Conservation (phyloP, 192 early-diverging fungal genomes). For the Umbelopsis sp. region DNA sequence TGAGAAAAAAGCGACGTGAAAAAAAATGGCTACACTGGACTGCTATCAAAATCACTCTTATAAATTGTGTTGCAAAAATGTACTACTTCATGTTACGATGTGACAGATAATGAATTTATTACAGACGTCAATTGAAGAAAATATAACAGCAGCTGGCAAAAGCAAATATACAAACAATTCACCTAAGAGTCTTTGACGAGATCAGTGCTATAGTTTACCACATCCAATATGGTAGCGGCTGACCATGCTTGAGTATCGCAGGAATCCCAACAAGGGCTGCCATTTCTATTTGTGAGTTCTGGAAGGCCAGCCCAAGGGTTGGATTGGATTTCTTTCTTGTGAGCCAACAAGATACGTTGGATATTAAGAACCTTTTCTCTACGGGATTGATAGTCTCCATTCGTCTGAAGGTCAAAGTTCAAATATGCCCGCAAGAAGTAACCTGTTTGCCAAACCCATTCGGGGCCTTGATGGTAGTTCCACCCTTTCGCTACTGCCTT, state of each 20-base stretch:
- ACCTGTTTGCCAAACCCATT: constrained; percentile 95
- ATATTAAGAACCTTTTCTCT: constrained; percentile 60
- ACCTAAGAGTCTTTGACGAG: background rate
- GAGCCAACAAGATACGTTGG: constrained; percentile 71
- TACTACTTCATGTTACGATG: too few relatives aligned
- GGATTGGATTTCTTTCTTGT: constrained; percentile 74
- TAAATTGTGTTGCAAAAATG: too few relatives aligned
- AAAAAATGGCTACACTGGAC: background rate
- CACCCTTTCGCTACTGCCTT: constrained; percentile 89
- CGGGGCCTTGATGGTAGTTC: constrained; percentile 96
- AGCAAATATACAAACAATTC: background rate
- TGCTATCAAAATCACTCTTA: background rate
- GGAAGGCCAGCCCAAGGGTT: constrained; percentile 88
- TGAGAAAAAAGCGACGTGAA: too few relatives aligned
- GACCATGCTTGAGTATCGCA: constrained; percentile 98
- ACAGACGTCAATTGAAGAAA: background rate
- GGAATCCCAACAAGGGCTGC: constrained; percentile 76
- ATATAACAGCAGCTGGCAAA: too few relatives aligned
- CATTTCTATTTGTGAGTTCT: constrained; percentile 94
- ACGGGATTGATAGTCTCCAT: constrained; percentile 31
- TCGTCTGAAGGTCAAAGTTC: constrained; percentile 57
- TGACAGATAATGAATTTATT: background rate
- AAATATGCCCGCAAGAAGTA: constrained; percentile 89
- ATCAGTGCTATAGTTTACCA: constrained; percentile 8
- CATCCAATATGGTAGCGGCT: constrained; percentile 69